Evolutionary conservation across 1,139 yeast genomes (phyloP).

Genomic region (Kurtzmaniella quercitrusa): DNA sequence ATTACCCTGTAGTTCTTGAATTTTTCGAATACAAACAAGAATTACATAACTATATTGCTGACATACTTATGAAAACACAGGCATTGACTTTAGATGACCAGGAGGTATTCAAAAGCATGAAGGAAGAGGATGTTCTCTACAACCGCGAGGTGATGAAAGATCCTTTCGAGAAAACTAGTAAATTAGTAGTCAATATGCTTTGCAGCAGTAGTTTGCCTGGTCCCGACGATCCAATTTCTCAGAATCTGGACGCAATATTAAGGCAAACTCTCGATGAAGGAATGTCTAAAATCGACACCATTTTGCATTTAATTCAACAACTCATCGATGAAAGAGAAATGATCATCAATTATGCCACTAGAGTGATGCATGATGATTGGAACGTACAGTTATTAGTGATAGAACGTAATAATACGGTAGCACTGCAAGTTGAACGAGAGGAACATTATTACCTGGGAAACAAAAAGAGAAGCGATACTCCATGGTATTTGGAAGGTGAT

Average conservation of each 20-base stretch:
- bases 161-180: conserved; percentile 50
- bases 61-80: conserved; percentile 65
- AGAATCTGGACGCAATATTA: conserved; percentile 47
- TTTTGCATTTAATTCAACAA: conserved; percentile 47
- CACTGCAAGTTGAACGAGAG: conserved; percentile 1
- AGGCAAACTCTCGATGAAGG: conserved; percentile 44
- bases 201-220: conserved; percentile 38
- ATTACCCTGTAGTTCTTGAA: conserved; percentile 65
- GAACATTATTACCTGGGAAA: conserved; percentile 11
- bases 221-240: conserved; percentile 42
- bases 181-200: conserved; percentile 41
- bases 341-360: conserved; percentile 64
- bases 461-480: conserved; percentile 39
- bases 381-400: conserved; percentile 57
- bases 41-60: conserved; percentile 59
- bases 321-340: conserved; percentile 69
- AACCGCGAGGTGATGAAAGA: conserved; percentile 34
- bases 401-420: conserved; percentile 56
- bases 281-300: conserved; percentile 37
- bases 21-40: conserved; percentile 74
- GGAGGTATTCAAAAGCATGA: conserved; percentile 61
- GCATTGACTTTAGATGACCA: conserved; percentile 70
- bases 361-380: conserved; percentile 73
- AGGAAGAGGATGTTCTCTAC: conserved; percentile 49
- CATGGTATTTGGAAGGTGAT: conserved; percentile 83